phyloP scores from a whole-genome alignment of 768 basidiomycete genomes.

The Stropharia rugosoannulata region DNA sequence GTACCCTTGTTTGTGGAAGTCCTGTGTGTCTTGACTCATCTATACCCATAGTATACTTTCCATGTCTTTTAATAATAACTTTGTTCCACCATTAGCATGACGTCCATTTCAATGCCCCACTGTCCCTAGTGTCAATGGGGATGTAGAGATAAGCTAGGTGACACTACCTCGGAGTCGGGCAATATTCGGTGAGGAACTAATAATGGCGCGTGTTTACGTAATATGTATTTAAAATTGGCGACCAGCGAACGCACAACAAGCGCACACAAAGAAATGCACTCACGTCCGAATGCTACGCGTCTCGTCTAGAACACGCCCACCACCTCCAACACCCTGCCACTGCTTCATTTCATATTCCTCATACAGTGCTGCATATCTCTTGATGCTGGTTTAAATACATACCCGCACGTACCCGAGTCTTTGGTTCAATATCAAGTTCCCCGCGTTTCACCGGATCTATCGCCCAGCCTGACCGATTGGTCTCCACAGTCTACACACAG shows the following conservation, averaged over 20 bases:
- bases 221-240: conserved; percentile 6
- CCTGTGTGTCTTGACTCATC: too few species aligned
- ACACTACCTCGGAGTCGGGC: background rate
- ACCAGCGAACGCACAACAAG: conserved; percentile 8
- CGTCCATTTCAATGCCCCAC: too few species aligned
- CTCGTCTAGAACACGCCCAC: background rate
- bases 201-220: conserved; percentile 7
- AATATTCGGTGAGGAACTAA: background rate
- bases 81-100: too few species aligned
- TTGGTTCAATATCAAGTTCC: conserved; percentile 15
- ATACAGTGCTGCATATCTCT: background rate
- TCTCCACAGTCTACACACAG: background rate
- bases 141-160: too few species aligned
- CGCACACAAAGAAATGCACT: conserved; percentile 8
- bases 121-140: too few species aligned
- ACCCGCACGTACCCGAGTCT: conserved; percentile 16
- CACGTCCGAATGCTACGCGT: background rate
- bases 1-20: too few species aligned
- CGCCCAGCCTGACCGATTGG: conserved; percentile 8
- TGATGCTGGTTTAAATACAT: conserved; percentile 6
- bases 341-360: background rate
- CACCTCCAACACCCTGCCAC: background rate
- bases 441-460: conserved; percentile 23
- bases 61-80: too few species aligned
- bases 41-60: too few species aligned